Evolutionary conservation across 228 moss, liverwort and hornwort species (phyloP), one percentile per base, ranked within the genome.

Genomic region (Sphagnum magellanicum): DNA sequence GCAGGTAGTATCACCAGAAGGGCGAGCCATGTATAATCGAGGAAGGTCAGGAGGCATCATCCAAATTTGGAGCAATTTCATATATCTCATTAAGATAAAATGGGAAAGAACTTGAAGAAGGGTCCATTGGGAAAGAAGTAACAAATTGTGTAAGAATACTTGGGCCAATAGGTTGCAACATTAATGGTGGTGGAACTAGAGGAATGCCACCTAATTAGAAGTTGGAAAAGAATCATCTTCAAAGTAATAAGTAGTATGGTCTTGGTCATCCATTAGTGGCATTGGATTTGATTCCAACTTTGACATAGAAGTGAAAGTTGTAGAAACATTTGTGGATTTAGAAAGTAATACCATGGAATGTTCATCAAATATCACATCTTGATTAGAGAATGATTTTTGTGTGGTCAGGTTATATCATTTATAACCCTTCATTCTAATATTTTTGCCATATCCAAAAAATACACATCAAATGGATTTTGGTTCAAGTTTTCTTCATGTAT

Each of bases 1-100:
- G 74, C 82, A 95, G 95, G 89, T 72, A 5, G 82, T 95, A 55
- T 89, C 92, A 4, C 91, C 89, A 4, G 95, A 95, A 79, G 95
- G 83, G 50, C 79, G 92, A 5, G 95, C 87, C 32, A 85, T 95
- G 76, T 81, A 95, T 72, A 95, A 92, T 32, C 60, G 79, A 57
- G 87, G 85, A 16, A 63, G 82, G 51, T 81, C 85, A 4, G 95
- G 95, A 9, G 32, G 32, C 32, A 32, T 32, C 32, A 32, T 32
- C 32, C 32, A 32, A 32, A 32, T 32, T 32, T 32, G 32, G 32
- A 32, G 32, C 2, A 32, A 32, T 32, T 32, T 32, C 32, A 32
- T 32, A 32, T 2, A 55, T 8, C 1, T 55, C 55, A 55, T 8
- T 4, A 55, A 55, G 3, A 5, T 63, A 4, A 48, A 5, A n/a